Evolutionary conservation across 2,329 filamentous ascomycete species (phyloP).

Genomic region (Alternaria gansuensis): DNA sequence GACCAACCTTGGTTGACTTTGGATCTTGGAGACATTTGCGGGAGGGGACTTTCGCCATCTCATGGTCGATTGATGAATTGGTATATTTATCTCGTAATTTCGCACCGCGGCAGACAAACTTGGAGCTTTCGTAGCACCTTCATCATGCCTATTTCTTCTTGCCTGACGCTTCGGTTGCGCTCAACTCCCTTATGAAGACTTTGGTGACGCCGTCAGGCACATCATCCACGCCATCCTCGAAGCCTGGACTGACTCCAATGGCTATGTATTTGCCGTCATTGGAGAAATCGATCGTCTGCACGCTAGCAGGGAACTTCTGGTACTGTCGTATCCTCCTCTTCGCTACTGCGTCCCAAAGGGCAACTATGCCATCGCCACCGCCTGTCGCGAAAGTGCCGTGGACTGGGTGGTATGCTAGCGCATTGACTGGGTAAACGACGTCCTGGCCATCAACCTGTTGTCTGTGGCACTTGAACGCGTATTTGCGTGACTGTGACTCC

Average conservation of each 20-base stretch:
- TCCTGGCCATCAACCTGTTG: slow-evolving; percentile 76
- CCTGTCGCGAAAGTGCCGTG: slow-evolving; percentile 87
- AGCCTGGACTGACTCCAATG: slow-evolving; percentile 83
- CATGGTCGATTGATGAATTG: slow-evolving; percentile 5
- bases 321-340: slow-evolving; percentile 92
- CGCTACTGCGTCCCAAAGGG: slow-evolving; percentile 88
- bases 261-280: slow-evolving; percentile 79
- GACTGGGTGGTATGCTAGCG: slow-evolving; percentile 84
- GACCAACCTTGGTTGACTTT: slow-evolving; percentile 8
- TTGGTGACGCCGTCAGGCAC: slow-evolving; percentile 75
- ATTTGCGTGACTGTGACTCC: slow-evolving; percentile 90
- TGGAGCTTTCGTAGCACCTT: not conserved
- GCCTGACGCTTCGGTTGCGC: slow-evolving; percentile 86
- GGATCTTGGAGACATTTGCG: not conserved
- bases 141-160: slow-evolving; percentile 68
- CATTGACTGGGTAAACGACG: slow-evolving; percentile 90
- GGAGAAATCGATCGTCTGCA: slow-evolving; percentile 80
- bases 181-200: slow-evolving; percentile 82
- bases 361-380: slow-evolving; percentile 90
- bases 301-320: slow-evolving; percentile 80
- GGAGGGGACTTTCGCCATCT: not conserved
- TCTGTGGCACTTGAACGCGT: slow-evolving; percentile 98
- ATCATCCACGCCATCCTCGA: slow-evolving; percentile 86
- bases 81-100: slow-evolving; percentile 8
- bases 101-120: not conserved